phyloP scores from a whole-genome alignment of 2,329 filamentous ascomycete genomes.

The Phyllosticta citriasiana region DNA sequence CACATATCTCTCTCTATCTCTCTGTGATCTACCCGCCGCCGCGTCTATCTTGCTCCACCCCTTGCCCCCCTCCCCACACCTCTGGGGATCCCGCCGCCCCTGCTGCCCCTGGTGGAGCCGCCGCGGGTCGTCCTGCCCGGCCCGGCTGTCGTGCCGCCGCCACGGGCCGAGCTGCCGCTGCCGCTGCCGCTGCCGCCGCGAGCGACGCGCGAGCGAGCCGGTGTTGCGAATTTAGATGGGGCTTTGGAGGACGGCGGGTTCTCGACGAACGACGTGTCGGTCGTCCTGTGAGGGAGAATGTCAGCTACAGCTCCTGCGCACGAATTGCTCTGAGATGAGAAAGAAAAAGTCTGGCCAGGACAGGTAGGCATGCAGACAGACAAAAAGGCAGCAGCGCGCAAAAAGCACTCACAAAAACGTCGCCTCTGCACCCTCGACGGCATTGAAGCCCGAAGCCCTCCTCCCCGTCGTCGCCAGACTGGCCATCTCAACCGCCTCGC shows the following conservation, averaged over 20 bases:
- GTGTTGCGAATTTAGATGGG: constrained; percentile 31
- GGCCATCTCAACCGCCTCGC: constrained; percentile 15
- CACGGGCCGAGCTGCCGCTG: neutral
- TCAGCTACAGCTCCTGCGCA: neutral
- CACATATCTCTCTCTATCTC: neutral
- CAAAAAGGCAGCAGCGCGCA: neutral
- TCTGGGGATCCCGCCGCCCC: constrained; percentile 26
- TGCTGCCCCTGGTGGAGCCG: neutral
- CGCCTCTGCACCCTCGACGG: constrained; percentile 51
- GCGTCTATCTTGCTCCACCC: constrained; percentile 12
- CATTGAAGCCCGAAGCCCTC: neutral
- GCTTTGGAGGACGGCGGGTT: constrained; percentile 56
- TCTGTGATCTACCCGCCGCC: no score
- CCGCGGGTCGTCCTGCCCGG: constrained; percentile 8
- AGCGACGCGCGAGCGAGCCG: constrained; percentile 12
- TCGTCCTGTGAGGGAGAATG: constrained; percentile 53
- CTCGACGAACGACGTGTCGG: constrained; percentile 83
- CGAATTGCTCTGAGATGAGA: neutral
- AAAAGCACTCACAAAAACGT: constrained; percentile 64
- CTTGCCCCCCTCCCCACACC: constrained; percentile 28
- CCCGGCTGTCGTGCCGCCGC: constrained; percentile 14
- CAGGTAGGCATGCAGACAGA: neutral
- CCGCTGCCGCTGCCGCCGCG: constrained; percentile 1
- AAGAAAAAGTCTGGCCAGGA: neutral
- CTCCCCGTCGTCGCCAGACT: neutral